Conservation (phyloP, 129 eudicot genomes). For the Oenanthe sinensis region DNA sequence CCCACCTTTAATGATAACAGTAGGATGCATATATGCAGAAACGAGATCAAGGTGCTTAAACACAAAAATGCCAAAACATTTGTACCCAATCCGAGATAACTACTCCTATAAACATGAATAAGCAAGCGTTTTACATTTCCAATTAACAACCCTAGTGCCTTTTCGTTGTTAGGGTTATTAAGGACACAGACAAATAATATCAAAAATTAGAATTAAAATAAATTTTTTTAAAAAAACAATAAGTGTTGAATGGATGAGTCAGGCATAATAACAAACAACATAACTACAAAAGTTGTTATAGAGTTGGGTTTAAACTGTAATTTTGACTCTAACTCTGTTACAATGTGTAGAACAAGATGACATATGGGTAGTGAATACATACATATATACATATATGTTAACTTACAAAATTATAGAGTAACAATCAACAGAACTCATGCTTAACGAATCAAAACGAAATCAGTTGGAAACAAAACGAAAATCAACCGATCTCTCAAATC, state of each 20-base stretch:
- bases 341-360: neutral
- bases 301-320: neutral
- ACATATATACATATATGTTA: neutral
- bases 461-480: no score
- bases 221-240: neutral
- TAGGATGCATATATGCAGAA: neutral
- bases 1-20: neutral
- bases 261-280: slow-evolving; percentile 1
- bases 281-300: neutral
- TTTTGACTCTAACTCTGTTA: neutral
- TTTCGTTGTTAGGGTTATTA: no score
- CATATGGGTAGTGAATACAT: neutral
- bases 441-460: no score
- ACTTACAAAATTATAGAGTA: neutral
- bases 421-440: no score
- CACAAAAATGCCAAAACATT: neutral
- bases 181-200: neutral
- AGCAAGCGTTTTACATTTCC: neutral
- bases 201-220: neutral
- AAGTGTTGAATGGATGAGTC: neutral
- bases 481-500: no score
- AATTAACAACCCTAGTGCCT: neutral
- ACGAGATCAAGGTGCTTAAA: neutral
- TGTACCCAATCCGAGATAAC: neutral
- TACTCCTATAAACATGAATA: no score